Base-by-base conservation (phyloP, 805 yeast species). In the Yamadazyma sp. region DNA sequence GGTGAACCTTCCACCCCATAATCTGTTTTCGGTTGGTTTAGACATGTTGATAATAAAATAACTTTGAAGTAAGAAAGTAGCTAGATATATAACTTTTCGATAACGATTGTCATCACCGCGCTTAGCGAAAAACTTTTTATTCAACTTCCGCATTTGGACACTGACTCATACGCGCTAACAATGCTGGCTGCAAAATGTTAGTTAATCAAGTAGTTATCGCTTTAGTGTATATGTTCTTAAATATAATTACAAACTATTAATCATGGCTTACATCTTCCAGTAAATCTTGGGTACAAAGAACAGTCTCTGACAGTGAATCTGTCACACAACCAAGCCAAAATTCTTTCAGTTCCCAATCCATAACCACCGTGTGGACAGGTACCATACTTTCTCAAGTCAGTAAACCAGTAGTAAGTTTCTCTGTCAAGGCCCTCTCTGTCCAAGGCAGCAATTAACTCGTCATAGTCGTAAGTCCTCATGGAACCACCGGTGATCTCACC, bases 401-500 rank as follows among this genome's bases (percentile, higher is more conserved):
- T 78, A 69, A 86, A 95, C 97, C 97, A 93, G 75, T 91, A 90
- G 78, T 93, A 93, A 22, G 91, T 73, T 15, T 71, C 78, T 39
- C 87, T 75, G 60, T 80, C 82, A 55, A 93, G 86, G 41, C 82
- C 81, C 71, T 93, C 99, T 70, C 97, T 86, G 69, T 82, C 82
- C 76, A 91, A 84, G 35, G 96, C 97, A 32, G 80, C 95, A 53
- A 84, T 60, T 53, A 93, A 75, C 65, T 91, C 98, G 29, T 87
- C 88, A 43, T 75, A 67, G 54, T 80, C 78, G 46, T 75, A 79
- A 49, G 88, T 89, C 78, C 99, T 90, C 99, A 93, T 93, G 32
- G 98, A 91, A 42, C 99, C 99, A 64, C 99, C 99, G 31, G 95
- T 87, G 56, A 93, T 84, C 70, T 93, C 99, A 61, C 99, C 99